phyloP scores from a whole-genome alignment of 352 stramenopile genomes.

The Globisporangium megalacanthum region DNA sequence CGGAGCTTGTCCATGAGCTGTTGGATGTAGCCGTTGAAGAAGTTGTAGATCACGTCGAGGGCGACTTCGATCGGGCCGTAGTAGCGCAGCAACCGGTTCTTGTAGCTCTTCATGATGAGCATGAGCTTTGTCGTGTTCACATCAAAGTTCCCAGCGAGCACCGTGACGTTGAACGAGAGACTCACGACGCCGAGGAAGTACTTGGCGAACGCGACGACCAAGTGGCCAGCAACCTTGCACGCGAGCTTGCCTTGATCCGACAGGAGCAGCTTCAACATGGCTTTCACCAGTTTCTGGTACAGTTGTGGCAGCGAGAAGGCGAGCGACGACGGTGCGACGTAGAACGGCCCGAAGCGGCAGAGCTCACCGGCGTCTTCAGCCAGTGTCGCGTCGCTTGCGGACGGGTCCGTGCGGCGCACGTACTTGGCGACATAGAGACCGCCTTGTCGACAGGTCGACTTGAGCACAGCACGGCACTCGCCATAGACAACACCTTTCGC shows the following conservation, averaged over 20 bases:
- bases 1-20: constrained; percentile 28
- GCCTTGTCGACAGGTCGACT: constrained; percentile 22
- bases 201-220: constrained; percentile 26
- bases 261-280: constrained; percentile 10
- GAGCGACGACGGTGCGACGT: constrained; percentile 22
- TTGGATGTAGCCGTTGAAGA: constrained; percentile 30
- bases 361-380: constrained; percentile 29
- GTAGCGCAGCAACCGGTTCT: constrained; percentile 14
- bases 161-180: constrained; percentile 60
- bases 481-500: background rate
- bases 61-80: constrained; percentile 21
- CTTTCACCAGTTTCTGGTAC: constrained; percentile 11
- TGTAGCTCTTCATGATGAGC: constrained; percentile 21
- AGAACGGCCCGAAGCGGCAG: constrained; percentile 47
- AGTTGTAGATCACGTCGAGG: constrained; percentile 23
- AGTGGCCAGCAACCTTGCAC: constrained; percentile 22
- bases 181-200: constrained; percentile 47
- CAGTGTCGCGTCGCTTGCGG: background rate
- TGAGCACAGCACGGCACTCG: constrained; percentile 12
- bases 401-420: constrained; percentile 19
- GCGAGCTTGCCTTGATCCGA: constrained; percentile 25
- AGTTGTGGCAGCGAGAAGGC: constrained; percentile 20
- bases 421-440: constrained; percentile 50
- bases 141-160: constrained; percentile 34
- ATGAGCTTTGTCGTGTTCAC: constrained; percentile 12